phyloP scores from a whole-genome alignment of 169 alveolate species.

The Cystoisospora suis region DNA sequence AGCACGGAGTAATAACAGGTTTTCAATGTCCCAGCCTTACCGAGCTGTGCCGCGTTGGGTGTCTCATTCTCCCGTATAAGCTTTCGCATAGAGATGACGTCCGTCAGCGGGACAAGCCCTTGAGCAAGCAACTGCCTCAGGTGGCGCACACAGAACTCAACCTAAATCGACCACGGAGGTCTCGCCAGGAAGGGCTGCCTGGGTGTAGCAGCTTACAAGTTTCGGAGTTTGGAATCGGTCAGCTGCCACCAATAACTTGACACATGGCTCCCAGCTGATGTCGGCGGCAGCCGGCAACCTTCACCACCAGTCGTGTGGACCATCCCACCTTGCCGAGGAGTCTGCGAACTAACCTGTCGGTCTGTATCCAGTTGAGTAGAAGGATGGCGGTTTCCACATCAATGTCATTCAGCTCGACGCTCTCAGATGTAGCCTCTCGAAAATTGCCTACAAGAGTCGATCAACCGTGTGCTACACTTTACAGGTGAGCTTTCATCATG shows the following conservation, averaged over 20 bases:
- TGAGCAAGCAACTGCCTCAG: constrained; percentile 64
- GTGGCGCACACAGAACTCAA: constrained; percentile 61
- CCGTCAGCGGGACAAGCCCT: constrained; percentile 57
- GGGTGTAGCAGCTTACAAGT: constrained; percentile 11
- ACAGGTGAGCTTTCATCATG: background rate
- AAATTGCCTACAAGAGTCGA: constrained; percentile 43
- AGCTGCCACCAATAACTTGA: constrained; percentile 59
- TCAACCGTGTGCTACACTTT: background rate
- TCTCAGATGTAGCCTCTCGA: constrained; percentile 58
- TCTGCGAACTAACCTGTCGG: constrained; percentile 58
- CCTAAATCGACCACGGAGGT: constrained; percentile 35
- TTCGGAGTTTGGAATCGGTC: constrained; percentile 57
- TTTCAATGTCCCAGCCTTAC: background rate
- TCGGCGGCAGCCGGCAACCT: constrained; percentile 62
- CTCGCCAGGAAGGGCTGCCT: background rate
- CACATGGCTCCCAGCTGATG: constrained; percentile 52
- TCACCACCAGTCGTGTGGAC: background rate
- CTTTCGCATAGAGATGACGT: constrained; percentile 55
- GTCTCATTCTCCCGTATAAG: constrained; percentile 55
- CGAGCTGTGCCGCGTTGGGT: constrained; percentile 49
- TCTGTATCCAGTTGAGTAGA: constrained; percentile 62
- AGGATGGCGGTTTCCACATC: constrained; percentile 57
- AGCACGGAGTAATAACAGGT: background rate
- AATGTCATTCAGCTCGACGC: constrained; percentile 51
- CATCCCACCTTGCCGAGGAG: background rate